Conservation (phyloP, 768 basidiomycete genomes). For the Rhizopogon vinicolor region DNA sequence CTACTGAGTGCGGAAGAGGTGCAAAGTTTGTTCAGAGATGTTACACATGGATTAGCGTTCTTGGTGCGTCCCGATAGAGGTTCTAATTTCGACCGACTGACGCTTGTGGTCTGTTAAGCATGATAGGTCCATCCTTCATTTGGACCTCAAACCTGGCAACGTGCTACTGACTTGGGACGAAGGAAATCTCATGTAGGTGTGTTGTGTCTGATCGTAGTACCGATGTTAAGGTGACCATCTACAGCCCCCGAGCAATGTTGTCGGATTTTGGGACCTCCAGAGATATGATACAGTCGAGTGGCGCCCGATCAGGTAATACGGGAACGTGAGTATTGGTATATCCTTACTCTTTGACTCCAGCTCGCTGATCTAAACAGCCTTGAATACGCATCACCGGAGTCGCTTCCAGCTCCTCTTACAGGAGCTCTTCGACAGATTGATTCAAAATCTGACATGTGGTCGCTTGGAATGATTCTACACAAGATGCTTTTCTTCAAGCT, state of each 20-base stretch:
- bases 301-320: slow-evolving; percentile 83
- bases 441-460: slow-evolving; percentile 96
- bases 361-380: slow-evolving; percentile 37
- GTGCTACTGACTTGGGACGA: slow-evolving; percentile 92
- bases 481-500: slow-evolving; percentile 89
- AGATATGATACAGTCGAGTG: slow-evolving; percentile 73
- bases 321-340: slow-evolving; percentile 65
- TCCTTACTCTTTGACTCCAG: background rate
- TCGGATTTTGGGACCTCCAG: slow-evolving; percentile 95
- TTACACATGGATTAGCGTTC: slow-evolving; percentile 84
- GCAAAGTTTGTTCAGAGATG: slow-evolving; percentile 73
- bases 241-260: slow-evolving; percentile 88
- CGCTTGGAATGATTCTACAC: slow-evolving; percentile 92
- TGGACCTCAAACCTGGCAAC: slow-evolving; percentile 93
- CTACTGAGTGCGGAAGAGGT: slow-evolving; percentile 83
- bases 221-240: background rate
- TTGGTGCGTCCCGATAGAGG: slow-evolving; percentile 46
- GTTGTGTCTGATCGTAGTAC: background rate
- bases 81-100: background rate
- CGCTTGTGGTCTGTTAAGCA: slow-evolving; percentile 44
- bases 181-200: slow-evolving; percentile 67
- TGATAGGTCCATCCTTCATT: slow-evolving; percentile 79
- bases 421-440: slow-evolving; percentile 69
- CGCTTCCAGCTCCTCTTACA: slow-evolving; percentile 61
- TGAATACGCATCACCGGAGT: slow-evolving; percentile 89